These are phyloP conservation scores for Drechslera avenae DNA, from an alignment of 2,329 filamentous ascomycete species.

Conservation along the genomic window DNA sequence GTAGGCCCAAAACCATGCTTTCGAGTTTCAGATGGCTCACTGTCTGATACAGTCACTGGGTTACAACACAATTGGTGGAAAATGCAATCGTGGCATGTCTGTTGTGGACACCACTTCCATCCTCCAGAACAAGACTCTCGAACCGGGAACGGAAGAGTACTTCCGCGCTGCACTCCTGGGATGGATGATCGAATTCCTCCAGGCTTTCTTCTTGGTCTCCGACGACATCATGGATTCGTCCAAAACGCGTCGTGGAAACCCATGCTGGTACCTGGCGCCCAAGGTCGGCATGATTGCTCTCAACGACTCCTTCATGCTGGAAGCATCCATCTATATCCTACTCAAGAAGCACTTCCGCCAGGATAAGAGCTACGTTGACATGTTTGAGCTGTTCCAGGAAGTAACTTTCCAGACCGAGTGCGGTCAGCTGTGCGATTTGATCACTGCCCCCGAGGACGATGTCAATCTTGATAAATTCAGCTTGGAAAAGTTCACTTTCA, in stretches of 20 bases:
- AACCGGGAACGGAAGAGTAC: constrained; percentile 73
- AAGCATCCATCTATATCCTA: constrained; percentile 85
- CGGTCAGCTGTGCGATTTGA: constrained; percentile 90
- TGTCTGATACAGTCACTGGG: constrained; percentile 68
- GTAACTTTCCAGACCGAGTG: constrained; percentile 92
- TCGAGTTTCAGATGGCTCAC: constrained; percentile 22
- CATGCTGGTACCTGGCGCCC: constrained; percentile 94
- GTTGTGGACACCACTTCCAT: constrained; percentile 89
- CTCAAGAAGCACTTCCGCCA: constrained; percentile 92
- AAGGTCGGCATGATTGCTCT: constrained; percentile 95
- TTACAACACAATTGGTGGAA: constrained; percentile 88
- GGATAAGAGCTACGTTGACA: constrained; percentile 85
- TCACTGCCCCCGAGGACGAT: constrained; percentile 92
- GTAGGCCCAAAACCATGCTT: constrained; percentile 52
- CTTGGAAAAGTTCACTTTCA: constrained; percentile 94
- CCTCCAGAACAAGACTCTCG: constrained; percentile 73
- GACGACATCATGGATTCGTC: constrained; percentile 99
- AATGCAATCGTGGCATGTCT: constrained; percentile 98
- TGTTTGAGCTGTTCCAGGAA: constrained; percentile 97
- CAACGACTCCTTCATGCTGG: constrained; percentile 97
- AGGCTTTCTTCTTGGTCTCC: constrained; percentile 97
- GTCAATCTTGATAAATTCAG: constrained; percentile 95
- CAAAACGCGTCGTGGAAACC: constrained; percentile 90
- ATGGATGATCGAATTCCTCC: constrained; percentile 97
- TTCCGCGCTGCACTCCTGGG: constrained; percentile 86